phyloP scores from a whole-genome alignment of 2,329 filamentous ascomycete species.

The Rhynchosporium graminicola region DNA sequence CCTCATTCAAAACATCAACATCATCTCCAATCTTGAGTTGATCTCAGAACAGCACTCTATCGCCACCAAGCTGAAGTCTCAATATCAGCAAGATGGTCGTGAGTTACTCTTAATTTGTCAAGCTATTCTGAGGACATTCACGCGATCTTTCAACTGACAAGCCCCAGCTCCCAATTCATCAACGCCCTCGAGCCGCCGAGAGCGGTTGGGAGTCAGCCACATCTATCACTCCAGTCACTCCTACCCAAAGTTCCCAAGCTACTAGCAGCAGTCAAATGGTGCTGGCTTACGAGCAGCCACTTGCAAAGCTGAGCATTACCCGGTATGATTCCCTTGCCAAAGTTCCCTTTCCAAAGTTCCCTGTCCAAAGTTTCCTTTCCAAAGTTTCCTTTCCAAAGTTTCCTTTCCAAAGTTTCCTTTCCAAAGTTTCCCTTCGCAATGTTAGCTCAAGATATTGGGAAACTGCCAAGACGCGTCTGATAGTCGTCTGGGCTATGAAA shows the following conservation, averaged over 20 bases:
- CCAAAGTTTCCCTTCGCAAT: not conserved
- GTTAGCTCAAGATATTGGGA: not conserved
- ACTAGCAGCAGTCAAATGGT: not conserved
- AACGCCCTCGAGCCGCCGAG: not conserved
- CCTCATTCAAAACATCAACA: not conserved
- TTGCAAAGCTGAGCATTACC: conserved; percentile 11
- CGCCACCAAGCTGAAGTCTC: not conserved
- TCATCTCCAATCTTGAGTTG: not conserved
- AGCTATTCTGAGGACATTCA: not conserved
- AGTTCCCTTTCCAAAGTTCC: not conserved
- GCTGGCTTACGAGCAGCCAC: conserved; percentile 1
- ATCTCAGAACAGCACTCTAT: not conserved
- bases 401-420: no score
- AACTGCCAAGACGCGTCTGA: not conserved
- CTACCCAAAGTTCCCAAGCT: not conserved
- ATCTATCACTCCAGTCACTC: not conserved
- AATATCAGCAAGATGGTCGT: not conserved
- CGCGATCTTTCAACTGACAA: not conserved
- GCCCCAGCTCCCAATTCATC: not conserved
- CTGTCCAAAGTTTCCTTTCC: not conserved
- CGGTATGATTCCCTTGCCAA: conserved; percentile 13
- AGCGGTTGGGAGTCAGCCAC: not conserved
- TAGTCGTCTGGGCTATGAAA: conserved; percentile 26
- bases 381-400: no score
- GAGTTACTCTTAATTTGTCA: not conserved